Evolutionary conservation across 495 filamentous ascomycete genomes (phyloP).

Genomic region (Bombardia bombarda): DNA sequence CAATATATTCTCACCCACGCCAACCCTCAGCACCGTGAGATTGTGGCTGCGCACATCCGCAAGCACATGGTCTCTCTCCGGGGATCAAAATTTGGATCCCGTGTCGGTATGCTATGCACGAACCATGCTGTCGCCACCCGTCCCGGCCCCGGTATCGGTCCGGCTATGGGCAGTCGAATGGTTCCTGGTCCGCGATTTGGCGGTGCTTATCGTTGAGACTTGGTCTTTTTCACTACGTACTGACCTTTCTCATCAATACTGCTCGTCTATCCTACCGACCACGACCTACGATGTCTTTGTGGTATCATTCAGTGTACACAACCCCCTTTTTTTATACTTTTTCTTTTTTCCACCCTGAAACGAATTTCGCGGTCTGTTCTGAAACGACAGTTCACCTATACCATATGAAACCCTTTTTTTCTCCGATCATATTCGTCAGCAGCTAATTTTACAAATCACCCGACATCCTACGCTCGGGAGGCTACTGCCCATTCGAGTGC

Average conservation of each 20-base stretch:
- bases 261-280: slow-evolving; percentile 1
- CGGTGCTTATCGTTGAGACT: slow-evolving; percentile 36
- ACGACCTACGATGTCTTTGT: slow-evolving; percentile 14
- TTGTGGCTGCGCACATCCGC: slow-evolving; percentile 87
- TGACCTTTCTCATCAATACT: neutral
- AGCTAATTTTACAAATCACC: slow-evolving; percentile 46
- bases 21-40: slow-evolving; percentile 76
- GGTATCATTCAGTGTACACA: slow-evolving; percentile 2
- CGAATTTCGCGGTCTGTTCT: slow-evolving; percentile 25
- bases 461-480: slow-evolving; percentile 50
- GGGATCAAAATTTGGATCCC: slow-evolving; percentile 96
- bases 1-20: slow-evolving; percentile 93
- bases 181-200: slow-evolving; percentile 42
- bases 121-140: slow-evolving; percentile 82
- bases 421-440: slow-evolving; percentile 47
- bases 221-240: neutral
- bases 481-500: slow-evolving; percentile 43
- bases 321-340: too few species aligned
- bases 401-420: slow-evolving; percentile 28
- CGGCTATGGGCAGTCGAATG: slow-evolving; percentile 50
- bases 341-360: slow-evolving; percentile 18
- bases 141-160: slow-evolving; percentile 69
- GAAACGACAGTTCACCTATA: slow-evolving; percentile 19
- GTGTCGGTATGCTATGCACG: slow-evolving; percentile 97
- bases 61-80: slow-evolving; percentile 99